Percentiles rank a stretch among this genome's conserved stretches.
These are phyloP conservation scores for Thelephora ganbajun DNA, from an alignment of 768 basidiomycete genomes.

Conservation along the genomic window DNA sequence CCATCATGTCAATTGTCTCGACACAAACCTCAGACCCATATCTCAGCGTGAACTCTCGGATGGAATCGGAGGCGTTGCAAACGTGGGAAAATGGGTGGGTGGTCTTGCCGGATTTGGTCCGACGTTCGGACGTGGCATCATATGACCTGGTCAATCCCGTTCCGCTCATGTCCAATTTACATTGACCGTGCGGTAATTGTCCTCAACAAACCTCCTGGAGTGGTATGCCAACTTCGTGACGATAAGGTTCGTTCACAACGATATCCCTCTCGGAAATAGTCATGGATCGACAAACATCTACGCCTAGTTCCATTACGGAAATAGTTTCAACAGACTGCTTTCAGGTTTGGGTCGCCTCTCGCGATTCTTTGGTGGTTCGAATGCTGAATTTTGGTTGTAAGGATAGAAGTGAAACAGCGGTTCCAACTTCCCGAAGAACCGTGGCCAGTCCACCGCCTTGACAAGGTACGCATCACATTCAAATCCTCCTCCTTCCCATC, in stretches of 20 bases:
- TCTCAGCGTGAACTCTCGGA: too few species aligned
- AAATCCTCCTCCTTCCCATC: not conserved
- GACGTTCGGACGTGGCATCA: too few species aligned
- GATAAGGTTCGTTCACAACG: not conserved
- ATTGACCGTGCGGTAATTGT: slow-evolving; percentile 39
- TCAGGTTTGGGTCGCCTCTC: not conserved
- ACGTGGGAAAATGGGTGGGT: too few species aligned
- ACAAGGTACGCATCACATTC: slow-evolving; percentile 31
- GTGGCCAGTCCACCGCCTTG: slow-evolving; percentile 47
- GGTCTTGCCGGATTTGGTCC: too few species aligned
- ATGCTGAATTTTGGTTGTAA: not conserved
- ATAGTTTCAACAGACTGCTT: not conserved
- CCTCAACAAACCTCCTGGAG: slow-evolving; percentile 45
- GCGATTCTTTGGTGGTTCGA: not conserved
- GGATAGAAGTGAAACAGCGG: slow-evolving; percentile 10
- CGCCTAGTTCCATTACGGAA: slow-evolving; percentile 3
- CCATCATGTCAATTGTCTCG: too few species aligned
- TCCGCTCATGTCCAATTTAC: slow-evolving; percentile 21
- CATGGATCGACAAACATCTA: slow-evolving; percentile 8
- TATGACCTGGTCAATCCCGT: too few species aligned
- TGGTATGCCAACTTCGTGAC: slow-evolving; percentile 31
- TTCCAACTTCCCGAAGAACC: slow-evolving; percentile 24
- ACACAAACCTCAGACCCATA: too few species aligned
- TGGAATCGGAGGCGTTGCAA: too few species aligned
- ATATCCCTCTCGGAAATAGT: slow-evolving; percentile 14